A percentile compares a stretch with the other conserved stretches of the same genome.
These are phyloP conservation scores for Pseudocercospora macadamiae DNA, from an alignment of 2,329 filamentous ascomycete genomes.

Conservation along the genomic window DNA sequence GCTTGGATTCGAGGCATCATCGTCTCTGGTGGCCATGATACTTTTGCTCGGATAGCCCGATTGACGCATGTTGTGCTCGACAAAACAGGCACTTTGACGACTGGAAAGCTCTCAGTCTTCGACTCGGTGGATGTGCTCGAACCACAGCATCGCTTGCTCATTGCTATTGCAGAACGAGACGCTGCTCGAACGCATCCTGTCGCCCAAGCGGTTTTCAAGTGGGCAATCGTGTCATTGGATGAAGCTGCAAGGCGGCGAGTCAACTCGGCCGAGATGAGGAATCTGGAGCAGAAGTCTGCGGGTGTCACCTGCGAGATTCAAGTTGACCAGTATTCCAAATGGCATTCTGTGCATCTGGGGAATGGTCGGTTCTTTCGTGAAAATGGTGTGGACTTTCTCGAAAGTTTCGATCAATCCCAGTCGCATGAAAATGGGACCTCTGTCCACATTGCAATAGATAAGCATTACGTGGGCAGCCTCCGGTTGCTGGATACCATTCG, in stretches of 20 bases:
- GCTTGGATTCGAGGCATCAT: background rate
- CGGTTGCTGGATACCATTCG: background rate
- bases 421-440: too few relatives aligned
- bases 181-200: background rate
- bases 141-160: background rate
- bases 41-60: background rate
- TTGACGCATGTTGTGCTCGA: background rate
- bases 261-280: background rate
- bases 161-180: background rate
- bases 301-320: background rate
- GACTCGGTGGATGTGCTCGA: background rate
- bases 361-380: background rate
- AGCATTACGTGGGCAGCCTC: background rate
- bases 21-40: background rate
- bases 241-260: background rate
- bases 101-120: background rate
- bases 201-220: background rate
- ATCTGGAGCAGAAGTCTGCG: background rate
- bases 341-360: background rate
- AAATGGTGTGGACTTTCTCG: too few relatives aligned
- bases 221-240: background rate
- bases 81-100: background rate
- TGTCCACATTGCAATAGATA: background rate
- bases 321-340: background rate
- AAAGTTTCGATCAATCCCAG: too few relatives aligned